Evolutionary conservation across 2,329 filamentous ascomycete species (phyloP), one percentile per base, ranked within the genome.

Genomic region (Fusarium hostae): DNA sequence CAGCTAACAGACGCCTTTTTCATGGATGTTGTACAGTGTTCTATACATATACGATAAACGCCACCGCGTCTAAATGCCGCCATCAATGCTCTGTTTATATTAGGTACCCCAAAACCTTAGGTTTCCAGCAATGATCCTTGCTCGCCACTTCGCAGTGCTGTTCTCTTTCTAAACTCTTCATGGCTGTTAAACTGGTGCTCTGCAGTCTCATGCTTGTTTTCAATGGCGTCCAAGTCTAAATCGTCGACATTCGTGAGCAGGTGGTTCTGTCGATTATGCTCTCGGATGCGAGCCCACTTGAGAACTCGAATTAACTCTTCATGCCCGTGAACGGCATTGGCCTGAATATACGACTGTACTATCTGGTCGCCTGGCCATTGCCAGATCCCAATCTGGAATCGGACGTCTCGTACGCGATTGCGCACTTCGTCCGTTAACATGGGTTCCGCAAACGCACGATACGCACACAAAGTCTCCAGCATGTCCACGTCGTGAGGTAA

Each of bases 361-460:
- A 81, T 78, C 41, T 76, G 74, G 11, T 79, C 75, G 39, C 80
- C 77, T 2, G 85, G 84, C 84, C 84, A 85, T 41, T 78, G 60
- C 74, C 76, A 69, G 59, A 78, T 47, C 16, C 68, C 72, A 37
- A 74, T 69, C 20, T 68, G 64, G 40, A 78, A 74, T 35, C 81
- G 64, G 12, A 66, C 69, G 8, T 71, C 61, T 48, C 79, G 74
- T n/a, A 85, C 71, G 44, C 74, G 69, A 20, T 66, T 63, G 58
- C 83, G 76, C 37, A 71, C 73, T n/a, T 76, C 71, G 67, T 9
- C 54, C 8, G 77, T 75, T 3, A 87, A 79, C 63, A 82, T 78
- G 10, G 82, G 82, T 62, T 84, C 81, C 7, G 83, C 85, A 70
- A 87, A 83, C 7, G 84, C 81, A 16, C 85, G 82, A 76, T 87